Percentiles rank a stretch among this genome's conserved stretches.
These are phyloP conservation scores for Rubus parviflorus DNA, from an alignment of 306 rosid species.

Conservation along the genomic window DNA sequence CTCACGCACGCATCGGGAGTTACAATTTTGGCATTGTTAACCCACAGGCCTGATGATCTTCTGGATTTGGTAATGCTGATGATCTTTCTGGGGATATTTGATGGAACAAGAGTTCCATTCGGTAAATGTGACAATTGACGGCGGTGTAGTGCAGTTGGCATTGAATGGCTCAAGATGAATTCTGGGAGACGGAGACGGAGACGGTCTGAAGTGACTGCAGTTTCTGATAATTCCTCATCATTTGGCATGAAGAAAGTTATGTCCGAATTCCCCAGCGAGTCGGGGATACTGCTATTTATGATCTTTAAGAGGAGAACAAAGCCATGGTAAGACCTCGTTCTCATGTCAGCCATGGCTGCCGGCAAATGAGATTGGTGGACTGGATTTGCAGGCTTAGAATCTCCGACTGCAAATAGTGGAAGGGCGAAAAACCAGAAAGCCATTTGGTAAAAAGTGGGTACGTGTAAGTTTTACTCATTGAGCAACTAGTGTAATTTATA, in stretches of 20 bases:
- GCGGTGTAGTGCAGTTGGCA: constrained; percentile 47
- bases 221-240: constrained; percentile 49
- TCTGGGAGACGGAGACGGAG: constrained; percentile 31
- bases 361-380: constrained; percentile 50
- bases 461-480: background rate
- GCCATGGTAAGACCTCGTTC: constrained; percentile 50
- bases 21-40: constrained; percentile 54
- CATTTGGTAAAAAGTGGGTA: constrained; percentile 23
- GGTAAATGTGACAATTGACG: constrained; percentile 47
- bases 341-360: constrained; percentile 55
- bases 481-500: constrained; percentile 8
- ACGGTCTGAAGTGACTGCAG: constrained; percentile 28
- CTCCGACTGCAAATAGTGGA: constrained; percentile 33
- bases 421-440: constrained; percentile 46
- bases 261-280: constrained; percentile 34
- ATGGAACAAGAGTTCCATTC: constrained; percentile 59
- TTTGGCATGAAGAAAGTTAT: constrained; percentile 58
- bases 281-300: constrained; percentile 36
- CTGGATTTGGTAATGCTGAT: constrained; percentile 48
- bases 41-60: constrained; percentile 35
- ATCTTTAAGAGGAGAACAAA: constrained; percentile 61
- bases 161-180: constrained; percentile 51
- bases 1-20: constrained; percentile 47
- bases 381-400: constrained; percentile 31
- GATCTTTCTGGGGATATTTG: constrained; percentile 43